Evolutionary conservation across 257 asterid species (phyloP).

Genomic region (Catharanthus roseus): DNA sequence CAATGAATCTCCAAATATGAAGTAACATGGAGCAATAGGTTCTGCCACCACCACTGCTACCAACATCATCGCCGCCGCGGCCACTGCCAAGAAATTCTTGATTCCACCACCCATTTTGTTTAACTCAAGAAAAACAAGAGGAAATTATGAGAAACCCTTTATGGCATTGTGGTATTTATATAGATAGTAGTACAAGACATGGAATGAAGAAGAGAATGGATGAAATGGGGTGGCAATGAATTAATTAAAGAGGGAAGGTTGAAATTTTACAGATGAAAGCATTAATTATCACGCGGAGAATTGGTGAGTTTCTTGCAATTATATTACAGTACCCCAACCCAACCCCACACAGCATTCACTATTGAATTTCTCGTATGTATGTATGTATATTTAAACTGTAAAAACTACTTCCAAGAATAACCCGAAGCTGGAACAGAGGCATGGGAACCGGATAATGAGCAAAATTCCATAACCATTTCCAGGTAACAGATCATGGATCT

Average conservation of each 20-base stretch:
- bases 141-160: neutral
- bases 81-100: constrained; percentile 2
- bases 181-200: neutral
- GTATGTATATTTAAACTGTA: neutral
- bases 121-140: neutral
- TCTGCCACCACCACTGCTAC: constrained; percentile 15
- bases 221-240: neutral
- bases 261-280: constrained; percentile 7
- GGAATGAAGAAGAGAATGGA: neutral
- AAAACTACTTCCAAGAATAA: too few species aligned
- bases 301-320: constrained; percentile 1
- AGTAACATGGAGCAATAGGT: constrained; percentile 40
- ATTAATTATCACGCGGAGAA: constrained; percentile 25
- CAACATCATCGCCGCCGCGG: neutral
- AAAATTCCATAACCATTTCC: neutral
- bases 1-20: constrained; percentile 39
- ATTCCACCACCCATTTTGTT: constrained; percentile 4
- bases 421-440: neutral
- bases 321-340: neutral
- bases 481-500: too few species aligned
- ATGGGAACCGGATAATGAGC: too few species aligned
- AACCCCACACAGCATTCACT: neutral
- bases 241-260: neutral
- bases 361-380: neutral
- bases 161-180: neutral